A percentile compares a stretch with the other conserved stretches of the same genome.
Evolutionary conservation across 495 filamentous ascomycete species (phyloP).

Genomic region (Neurospora sp.): DNA sequence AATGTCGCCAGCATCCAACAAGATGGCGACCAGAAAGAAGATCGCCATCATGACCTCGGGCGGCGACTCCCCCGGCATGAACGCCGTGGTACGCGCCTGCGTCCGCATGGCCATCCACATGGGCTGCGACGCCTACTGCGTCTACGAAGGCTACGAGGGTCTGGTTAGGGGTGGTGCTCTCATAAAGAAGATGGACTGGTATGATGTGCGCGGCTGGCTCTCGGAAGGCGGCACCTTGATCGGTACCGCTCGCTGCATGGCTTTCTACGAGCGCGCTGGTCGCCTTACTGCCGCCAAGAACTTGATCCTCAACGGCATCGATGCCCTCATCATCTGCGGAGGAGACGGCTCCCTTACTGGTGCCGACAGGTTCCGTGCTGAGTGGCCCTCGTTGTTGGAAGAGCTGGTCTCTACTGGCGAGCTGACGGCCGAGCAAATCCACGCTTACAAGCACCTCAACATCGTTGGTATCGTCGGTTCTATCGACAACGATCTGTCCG

Average conservation of each 20-base stretch:
- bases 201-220: constrained; percentile 89
- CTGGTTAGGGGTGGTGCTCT: constrained; percentile 80
- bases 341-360: constrained; percentile 97
- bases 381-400: constrained; percentile 79
- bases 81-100: constrained; percentile 84
- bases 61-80: constrained; percentile 98
- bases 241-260: constrained; percentile 83
- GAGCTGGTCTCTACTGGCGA: constrained; percentile 68
- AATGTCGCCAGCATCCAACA: constrained; percentile 4
- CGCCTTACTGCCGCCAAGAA: constrained; percentile 83
- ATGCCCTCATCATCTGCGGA: constrained; percentile 93
- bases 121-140: constrained; percentile 77
- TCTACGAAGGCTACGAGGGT: constrained; percentile 95
- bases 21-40: constrained; percentile 52
- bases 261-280: constrained; percentile 78
- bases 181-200: constrained; percentile 82
- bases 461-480: constrained; percentile 94
- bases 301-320: constrained; percentile 83
- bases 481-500: constrained; percentile 97
- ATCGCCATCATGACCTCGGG: constrained; percentile 96
- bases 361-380: constrained; percentile 81
- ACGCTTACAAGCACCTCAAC: constrained; percentile 72
- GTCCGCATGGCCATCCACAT: constrained; percentile 84
- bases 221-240: constrained; percentile 95
- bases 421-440: constrained; percentile 56